Evolutionary conservation across 305 asterid genomes (phyloP), one percentile per base, ranked within the genome.

Genomic region (Rubia tinctorum): DNA sequence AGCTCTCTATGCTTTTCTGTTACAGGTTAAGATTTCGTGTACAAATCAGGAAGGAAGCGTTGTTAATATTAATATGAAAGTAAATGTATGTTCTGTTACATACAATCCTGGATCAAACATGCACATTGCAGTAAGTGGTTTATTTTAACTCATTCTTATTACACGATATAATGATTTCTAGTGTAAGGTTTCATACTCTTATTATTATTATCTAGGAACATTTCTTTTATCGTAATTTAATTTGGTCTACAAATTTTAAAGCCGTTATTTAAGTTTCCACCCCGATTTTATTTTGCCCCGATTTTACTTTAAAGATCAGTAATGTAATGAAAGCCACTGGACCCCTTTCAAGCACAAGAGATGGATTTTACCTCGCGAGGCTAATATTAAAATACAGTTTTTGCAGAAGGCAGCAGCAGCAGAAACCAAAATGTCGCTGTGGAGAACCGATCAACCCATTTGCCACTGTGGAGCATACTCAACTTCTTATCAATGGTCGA

Each of bases 71-170:
- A 91, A 88, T 75, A 90, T 83, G 92, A 88, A 88, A 84, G 94
- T 94, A 73, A 88, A 90, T 81, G 87, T 90, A 81, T 90, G 94
- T 77, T 88, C 91, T 55, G 96, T 90, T 43, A 90, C 88, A 78
- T 88, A 85, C 78, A 90, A 88, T 83, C 96, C 96, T 1, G 93
- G 88, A 66, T 91, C 92, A 55, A 84, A 91, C 82, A 68, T 81
- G 39, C 80, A 69, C 78, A 68, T 91, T 76, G 96, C 96, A 84
- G 96, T 89, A 86, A 80, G 75, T 75, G 30, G 53, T 43, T 20
- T 58, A 34, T 73, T 8, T 77, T 40, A 30, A 60, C 61, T 43
- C 9, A 27, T 14, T 23, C 62, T 65, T 20, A 65, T 71, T 20
- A 69, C 34, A 20, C 7, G 56, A 34, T 15, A 7, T 34, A 27